phyloP scores from a whole-genome alignment of 2,329 filamentous ascomycete genomes.

The Aspergillus luchuensis region DNA sequence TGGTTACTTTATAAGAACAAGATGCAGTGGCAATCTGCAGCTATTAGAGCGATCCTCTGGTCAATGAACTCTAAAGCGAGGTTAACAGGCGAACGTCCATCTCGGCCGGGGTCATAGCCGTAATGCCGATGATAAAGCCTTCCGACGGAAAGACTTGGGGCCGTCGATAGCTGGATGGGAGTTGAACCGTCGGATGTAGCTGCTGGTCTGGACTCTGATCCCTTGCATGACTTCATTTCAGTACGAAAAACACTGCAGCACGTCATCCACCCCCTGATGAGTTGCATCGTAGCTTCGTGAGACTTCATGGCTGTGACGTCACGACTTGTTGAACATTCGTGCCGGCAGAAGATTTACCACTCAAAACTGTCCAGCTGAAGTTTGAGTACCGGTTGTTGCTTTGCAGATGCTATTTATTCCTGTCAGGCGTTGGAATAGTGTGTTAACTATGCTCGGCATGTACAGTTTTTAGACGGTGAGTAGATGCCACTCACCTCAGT shows the following conservation, averaged over 20 bases:
- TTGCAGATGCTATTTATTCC: too few relatives aligned
- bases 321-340: neutral
- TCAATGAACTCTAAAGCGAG: neutral
- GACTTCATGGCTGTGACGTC: neutral
- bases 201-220: neutral
- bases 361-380: neutral
- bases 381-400: too few relatives aligned
- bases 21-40: neutral
- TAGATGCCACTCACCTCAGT: too few relatives aligned
- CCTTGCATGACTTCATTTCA: neutral
- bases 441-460: too few relatives aligned
- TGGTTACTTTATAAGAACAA: neutral
- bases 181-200: neutral
- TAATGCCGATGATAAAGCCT: neutral
- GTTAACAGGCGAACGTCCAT: neutral
- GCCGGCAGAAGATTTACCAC: neutral
- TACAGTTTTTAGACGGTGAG: too few relatives aligned
- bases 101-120: neutral
- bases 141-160: neutral
- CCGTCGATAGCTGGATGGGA: neutral
- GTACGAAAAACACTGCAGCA: neutral
- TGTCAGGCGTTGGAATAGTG: too few relatives aligned
- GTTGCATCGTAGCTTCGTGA: too few relatives aligned
- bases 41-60: neutral
- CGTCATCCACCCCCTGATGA: neutral